Base-by-base conservation (phyloP, 2,329 filamentous ascomycete species). In the Neopestalotiopsis sp. region DNA sequence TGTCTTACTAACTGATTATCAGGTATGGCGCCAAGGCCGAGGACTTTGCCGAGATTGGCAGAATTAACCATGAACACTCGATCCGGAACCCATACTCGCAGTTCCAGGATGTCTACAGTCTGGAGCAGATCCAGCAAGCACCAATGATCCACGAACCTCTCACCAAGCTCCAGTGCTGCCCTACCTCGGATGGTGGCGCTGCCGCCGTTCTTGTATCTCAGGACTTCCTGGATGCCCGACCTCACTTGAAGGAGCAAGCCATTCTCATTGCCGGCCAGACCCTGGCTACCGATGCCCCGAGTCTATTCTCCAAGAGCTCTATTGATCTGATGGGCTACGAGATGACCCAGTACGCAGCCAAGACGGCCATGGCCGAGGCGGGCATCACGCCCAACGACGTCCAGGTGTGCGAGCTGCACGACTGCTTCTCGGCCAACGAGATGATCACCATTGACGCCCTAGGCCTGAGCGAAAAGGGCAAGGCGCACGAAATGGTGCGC, bases 91-190 rank as follows among this genome's bases (percentile, higher is more conserved):
- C 95, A 10, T 99, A 99, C 86, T 95, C 94, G n/a, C 95, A 98
- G 82, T 98, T 99, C 87, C 92, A 92, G 77, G 90, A 97, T 77
- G 93, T 95, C 79, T 98, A 98, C 85, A 93, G 92, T 0, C 89
- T 91, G 56, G 93, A 97, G 40, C 91, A 98, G 81, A 87, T 98
- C 79, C 81, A 94, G 78, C 85, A 91, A 49, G 84, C 93, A 0
- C 86, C 93, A 70, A 92, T 90, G 87, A 93, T 98, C 81, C 90
- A 94, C 82, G 89, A 90, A 72, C 95, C 95, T 17, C 87, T 98
- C 68, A 98, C 96, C 69, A 98, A 98, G 83, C 90, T 98, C n/a
- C 96, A 98, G 84, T 98, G 95, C 88, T 98, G 95, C 82, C 95
- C 96, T 1, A 98, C 95, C 1, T 97, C 94, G 0, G 96, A 98